Base-by-base conservation (phyloP, 345 rosid genomes). In the Pistacia atlantica region DNA sequence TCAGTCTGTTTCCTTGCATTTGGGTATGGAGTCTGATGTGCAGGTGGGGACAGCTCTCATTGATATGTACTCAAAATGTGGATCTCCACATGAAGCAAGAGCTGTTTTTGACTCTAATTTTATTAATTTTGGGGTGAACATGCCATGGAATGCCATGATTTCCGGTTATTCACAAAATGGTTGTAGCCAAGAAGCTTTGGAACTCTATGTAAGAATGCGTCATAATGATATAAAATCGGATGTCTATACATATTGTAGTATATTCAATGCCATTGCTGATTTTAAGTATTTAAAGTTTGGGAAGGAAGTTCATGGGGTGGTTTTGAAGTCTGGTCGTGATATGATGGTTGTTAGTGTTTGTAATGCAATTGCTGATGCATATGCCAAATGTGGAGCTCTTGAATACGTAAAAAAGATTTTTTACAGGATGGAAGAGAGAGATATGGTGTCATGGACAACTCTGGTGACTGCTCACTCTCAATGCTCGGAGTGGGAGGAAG, bases 71-170 rank as follows among this genome's bases (percentile, higher is more conserved):
- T 77, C 85, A 3, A 83, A 76, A 73, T 87, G 83, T 71, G 84
- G 81, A 38, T 81, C 84, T 60, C 35, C 83, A 8, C 3, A 14
- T 63, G 83, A 83, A 75, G 86, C 85, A 69, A 74, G 51, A 59
- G 58, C 75, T 28, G 67, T 83, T 68, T 83, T 87, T 38, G 81
- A 85, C 68, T 51, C 71, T 1, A 73, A 80, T 64, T 78, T 81
- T 66, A 60, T 42, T 28, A 65, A 61, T 52, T 80, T 79, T 20
- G 35, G 46, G 77, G 66, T 2, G 14, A 83, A 79, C 46, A 18
- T 81, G 69, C 88, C 85, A 6, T 87, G 87, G 86, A 87, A 85
- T 64, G 86, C 85, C 52, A 81, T 85, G 80, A 79, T 87, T 75
- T 83, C 88, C 6, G 84, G 80, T 69, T 87, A 81, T 60, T 77